Evolutionary conservation across 202 grass and related monocot species (phyloP).

Genomic region (Digitaria exilis): DNA sequence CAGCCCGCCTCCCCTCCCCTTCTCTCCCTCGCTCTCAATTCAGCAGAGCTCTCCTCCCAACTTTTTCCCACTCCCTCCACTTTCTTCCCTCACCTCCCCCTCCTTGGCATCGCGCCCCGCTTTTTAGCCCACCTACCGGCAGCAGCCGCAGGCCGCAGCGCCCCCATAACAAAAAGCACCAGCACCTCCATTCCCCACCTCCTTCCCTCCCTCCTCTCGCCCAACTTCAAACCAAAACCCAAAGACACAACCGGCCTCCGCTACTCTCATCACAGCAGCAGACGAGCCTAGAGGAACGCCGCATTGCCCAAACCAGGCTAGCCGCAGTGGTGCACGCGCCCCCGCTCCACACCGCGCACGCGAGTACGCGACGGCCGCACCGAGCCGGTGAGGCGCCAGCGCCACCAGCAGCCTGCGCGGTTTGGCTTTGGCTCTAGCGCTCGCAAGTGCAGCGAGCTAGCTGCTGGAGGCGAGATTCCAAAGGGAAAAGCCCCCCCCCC

Average conservation of each 20-base stretch:
- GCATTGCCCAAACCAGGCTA: slow-evolving; percentile 47
- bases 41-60: neutral
- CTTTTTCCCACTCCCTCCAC: slow-evolving; percentile 50
- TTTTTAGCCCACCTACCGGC: slow-evolving; percentile 61
- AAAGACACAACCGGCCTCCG: neutral
- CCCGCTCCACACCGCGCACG: slow-evolving; percentile 7
- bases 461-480: slow-evolving; percentile 33
- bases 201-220: neutral
- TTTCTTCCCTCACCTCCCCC: slow-evolving; percentile 38
- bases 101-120: slow-evolving; percentile 33
- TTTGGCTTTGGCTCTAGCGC: slow-evolving; percentile 8
- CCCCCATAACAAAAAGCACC: slow-evolving; percentile 55
- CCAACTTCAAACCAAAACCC: neutral
- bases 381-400: neutral
- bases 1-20: neutral
- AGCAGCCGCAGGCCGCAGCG: slow-evolving; percentile 24
- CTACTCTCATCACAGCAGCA: neutral
- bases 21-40: too few species aligned
- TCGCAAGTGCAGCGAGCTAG: neutral
- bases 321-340: neutral
- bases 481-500: slow-evolving; percentile 31
- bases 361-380: slow-evolving; percentile 2
- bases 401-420: neutral
- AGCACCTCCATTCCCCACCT: slow-evolving; percentile 48
- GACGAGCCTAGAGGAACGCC: slow-evolving; percentile 9